Percentiles rank a stretch among this genome's conserved stretches.
Conservation (phyloP, 106 monocot species). For the Dactylorhiza incarnata region DNA sequence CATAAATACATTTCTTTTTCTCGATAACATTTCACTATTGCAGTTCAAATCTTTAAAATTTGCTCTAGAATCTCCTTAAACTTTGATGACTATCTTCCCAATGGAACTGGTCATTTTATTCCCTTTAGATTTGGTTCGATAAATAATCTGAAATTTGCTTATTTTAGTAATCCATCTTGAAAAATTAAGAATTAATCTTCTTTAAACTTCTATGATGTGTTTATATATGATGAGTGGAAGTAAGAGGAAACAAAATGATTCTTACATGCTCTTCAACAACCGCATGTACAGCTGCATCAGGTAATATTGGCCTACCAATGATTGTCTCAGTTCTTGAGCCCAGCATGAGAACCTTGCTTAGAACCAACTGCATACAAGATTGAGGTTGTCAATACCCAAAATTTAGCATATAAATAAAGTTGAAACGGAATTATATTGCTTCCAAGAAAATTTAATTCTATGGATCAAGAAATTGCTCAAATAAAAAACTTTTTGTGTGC, state of each 20-base stretch:
- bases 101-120: too few species aligned
- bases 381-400: not conserved
- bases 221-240: not conserved
- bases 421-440: not conserved
- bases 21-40: too few species aligned
- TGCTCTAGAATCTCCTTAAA: too few species aligned
- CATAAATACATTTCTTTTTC: too few species aligned
- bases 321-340: constrained; percentile 76
- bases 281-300: constrained; percentile 82
- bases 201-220: not conserved
- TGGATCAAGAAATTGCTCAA: not conserved
- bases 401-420: not conserved
- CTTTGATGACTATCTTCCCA: too few species aligned
- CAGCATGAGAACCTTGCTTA: constrained; percentile 86
- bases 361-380: constrained; percentile 61
- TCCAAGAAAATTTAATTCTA: not conserved
- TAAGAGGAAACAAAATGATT: not conserved
- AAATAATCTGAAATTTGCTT: too few species aligned
- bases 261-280: constrained; percentile 98
- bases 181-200: too few species aligned
- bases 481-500: not conserved
- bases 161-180: too few species aligned
- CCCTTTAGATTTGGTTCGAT: too few species aligned
- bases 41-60: too few species aligned
- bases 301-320: constrained; percentile 83